Percentiles rank a stretch among this genome's conserved stretches.
Evolutionary conservation across 2,329 filamentous ascomycete species (phyloP).

Genomic region (Neurospora crassa): DNA sequence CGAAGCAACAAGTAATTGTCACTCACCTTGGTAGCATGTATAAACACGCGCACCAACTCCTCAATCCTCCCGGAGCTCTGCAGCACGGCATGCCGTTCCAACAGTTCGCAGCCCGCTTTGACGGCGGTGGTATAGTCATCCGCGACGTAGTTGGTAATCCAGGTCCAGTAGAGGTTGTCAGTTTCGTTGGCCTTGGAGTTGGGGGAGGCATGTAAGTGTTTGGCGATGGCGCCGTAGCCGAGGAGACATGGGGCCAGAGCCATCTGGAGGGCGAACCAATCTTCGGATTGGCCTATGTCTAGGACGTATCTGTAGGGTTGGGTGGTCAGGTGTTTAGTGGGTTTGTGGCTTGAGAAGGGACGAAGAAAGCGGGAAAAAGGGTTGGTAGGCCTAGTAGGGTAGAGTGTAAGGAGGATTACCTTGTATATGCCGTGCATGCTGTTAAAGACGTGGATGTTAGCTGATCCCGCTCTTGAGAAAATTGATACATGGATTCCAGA

Average conservation of each 20-base stretch:
- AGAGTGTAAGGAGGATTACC: conserved; percentile 12
- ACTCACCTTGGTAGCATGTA: conserved; percentile 72
- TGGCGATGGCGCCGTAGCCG: conserved; percentile 77
- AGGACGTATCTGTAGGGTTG: conserved; percentile 56
- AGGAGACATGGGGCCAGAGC: conserved; percentile 79
- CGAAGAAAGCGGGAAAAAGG: background rate
- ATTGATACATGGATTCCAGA: background rate
- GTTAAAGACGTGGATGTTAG: background rate
- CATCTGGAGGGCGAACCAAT: conserved; percentile 80
- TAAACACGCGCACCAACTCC: conserved; percentile 74
- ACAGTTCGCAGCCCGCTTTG: conserved; percentile 55
- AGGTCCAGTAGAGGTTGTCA: conserved; percentile 73
- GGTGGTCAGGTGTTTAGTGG: background rate
- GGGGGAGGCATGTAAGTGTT: conserved; percentile 54
- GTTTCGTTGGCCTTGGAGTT: conserved; percentile 42
- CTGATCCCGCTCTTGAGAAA: background rate
- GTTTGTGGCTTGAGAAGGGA: background rate
- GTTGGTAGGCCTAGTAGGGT: conserved; percentile 2
- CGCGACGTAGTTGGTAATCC: conserved; percentile 83
- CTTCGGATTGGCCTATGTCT: conserved; percentile 77
- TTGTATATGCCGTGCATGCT: conserved; percentile 34
- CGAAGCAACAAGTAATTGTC: background rate
- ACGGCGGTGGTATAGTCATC: conserved; percentile 72
- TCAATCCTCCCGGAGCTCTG: conserved; percentile 71
- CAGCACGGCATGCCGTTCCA: conserved; percentile 65